These are phyloP conservation scores for Aspergillus pseudoviridinutans DNA, from an alignment of 2,329 filamentous ascomycete species.

Conservation along the genomic window DNA sequence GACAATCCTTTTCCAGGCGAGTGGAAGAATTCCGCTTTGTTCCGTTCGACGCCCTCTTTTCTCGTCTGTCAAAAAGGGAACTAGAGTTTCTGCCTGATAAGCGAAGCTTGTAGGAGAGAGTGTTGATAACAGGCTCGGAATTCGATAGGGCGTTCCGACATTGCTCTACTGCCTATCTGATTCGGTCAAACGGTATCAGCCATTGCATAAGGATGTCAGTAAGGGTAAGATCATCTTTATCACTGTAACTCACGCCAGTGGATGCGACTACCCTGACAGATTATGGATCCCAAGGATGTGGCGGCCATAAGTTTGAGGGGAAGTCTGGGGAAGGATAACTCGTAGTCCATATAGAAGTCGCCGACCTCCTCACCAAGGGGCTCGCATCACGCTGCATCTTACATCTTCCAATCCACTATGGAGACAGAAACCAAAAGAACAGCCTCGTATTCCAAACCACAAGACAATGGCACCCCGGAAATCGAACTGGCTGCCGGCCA, in stretches of 20 bases:
- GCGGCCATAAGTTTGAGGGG: not conserved
- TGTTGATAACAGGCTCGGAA: not conserved
- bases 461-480: not conserved
- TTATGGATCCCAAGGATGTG: not conserved
- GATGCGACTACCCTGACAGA: not conserved
- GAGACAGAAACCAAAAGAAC: not conserved
- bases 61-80: not conserved
- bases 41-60: not conserved
- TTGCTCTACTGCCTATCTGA: not conserved
- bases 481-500: slow-evolving; percentile 19
- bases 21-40: not conserved
- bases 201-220: not conserved
- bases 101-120: not conserved
- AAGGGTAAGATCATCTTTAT: not conserved
- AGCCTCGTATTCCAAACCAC: not conserved
- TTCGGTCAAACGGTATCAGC: not conserved
- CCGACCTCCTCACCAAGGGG: not conserved
- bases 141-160: not conserved
- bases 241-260: not conserved
- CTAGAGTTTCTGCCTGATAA: not conserved
- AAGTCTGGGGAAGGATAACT: not conserved
- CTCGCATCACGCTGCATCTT: not conserved
- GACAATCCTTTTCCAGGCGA: not conserved
- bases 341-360: not conserved
- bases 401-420: not conserved